phyloP scores from a whole-genome alignment of 2,329 filamentous ascomycete species.

The Pestalotiopsis sp. region DNA sequence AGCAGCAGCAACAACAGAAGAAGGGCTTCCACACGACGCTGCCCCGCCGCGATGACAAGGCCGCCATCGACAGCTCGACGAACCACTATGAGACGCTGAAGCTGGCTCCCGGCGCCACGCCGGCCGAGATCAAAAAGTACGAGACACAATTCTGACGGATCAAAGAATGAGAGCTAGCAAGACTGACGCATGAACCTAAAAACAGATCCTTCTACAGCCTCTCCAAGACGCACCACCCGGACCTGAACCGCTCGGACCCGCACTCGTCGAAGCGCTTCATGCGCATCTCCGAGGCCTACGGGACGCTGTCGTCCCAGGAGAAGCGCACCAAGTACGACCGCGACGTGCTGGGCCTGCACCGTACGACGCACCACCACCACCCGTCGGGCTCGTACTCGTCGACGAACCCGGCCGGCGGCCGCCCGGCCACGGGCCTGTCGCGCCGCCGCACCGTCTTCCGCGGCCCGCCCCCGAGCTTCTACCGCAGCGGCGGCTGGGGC shows the following conservation, averaged over 20 bases:
- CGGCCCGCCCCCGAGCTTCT: conserved; percentile 90
- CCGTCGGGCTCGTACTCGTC: conserved; percentile 55
- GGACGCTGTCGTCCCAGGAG: conserved; percentile 69
- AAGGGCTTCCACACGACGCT: conserved; percentile 48
- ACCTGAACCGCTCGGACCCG: conserved; percentile 81
- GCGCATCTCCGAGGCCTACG: conserved; percentile 82
- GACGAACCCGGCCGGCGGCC: conserved; percentile 68
- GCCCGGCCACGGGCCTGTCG: conserved; percentile 81
- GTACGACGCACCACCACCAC: conserved; percentile 22
- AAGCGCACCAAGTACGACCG: conserved; percentile 84
- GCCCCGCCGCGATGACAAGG: conserved; percentile 30
- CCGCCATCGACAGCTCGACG: conserved; percentile 35
- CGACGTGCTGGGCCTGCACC: conserved; percentile 53
- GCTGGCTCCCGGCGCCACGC: conserved; percentile 69
- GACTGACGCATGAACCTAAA: neutral
- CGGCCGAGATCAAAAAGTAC: conserved; percentile 83
- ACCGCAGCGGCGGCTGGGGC: conserved; percentile 79
- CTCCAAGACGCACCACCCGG: conserved; percentile 90
- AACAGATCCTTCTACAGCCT: conserved; percentile 80
- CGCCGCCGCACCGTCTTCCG: conserved; percentile 75
- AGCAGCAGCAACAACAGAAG: conserved; percentile 11
- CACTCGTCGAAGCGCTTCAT: conserved; percentile 76
- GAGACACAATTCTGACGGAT: too few species aligned
- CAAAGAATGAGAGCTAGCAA: too few species aligned
- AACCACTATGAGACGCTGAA: conserved; percentile 85